Base-by-base conservation (phyloP, 768 basidiomycete species). In the Agrocybe pediades region DNA sequence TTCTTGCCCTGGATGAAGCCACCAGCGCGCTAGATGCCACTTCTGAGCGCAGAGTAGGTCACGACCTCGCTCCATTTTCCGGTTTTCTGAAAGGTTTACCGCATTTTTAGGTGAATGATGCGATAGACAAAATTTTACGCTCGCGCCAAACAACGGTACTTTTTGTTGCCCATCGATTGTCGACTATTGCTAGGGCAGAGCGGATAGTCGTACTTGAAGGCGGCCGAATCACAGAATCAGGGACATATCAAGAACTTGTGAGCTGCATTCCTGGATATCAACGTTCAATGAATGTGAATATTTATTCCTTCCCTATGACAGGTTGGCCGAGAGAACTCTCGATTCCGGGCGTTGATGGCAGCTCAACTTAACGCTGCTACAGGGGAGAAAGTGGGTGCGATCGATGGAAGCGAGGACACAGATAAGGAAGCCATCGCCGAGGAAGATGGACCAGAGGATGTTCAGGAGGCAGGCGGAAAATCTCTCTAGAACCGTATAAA, bases 171-270 rank as follows among this genome's bases (percentile, higher is more conserved):
- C 94, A 97, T 70, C 78, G 94, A 46, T 66, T 97, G 49, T 93
- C 91, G 20, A 94, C 94, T 2, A 93, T 97, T 51, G 91, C 94
- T 3, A 76, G 93, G 49, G 92, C 94, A 1, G 92, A 95, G 65
- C 79, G 90, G 36, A 91, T 97, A 41, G 90, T 92, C 6, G 93
- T 97, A 17, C 77, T 97, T 17, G 93, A 97, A 74, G 87, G 86
- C 56, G 94, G 93, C 2, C 78, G 75, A 47, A 88, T 96, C 51
- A 82, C 86, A 1, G 94, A 96, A 69, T 82, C 86, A 17, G 94
- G 94, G 23, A 83, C 86, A 36, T 96, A 92, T 67, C 79, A 82
- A 42, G 81, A 90, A 59, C 77, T 96, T 55, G 88, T 92, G 51
- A 61, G 81, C 33, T 69, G 8, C 39, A 46, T 42, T 48, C n/a